Conservation (phyloP, 805 yeast species). For the Saccharomycopsis guyanensis region DNA sequence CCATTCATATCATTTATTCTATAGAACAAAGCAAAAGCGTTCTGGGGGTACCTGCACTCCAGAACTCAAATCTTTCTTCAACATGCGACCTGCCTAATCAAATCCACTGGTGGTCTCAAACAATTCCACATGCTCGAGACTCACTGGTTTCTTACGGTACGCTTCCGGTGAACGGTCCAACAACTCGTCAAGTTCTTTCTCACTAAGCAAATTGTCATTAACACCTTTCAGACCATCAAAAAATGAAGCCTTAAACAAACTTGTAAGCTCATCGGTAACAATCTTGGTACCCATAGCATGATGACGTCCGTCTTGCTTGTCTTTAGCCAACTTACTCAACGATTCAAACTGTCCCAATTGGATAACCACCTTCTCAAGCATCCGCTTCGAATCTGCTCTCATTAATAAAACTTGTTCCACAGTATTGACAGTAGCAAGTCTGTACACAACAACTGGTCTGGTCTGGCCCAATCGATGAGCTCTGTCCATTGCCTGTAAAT, state of each 20-base stretch:
- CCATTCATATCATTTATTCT: no score
- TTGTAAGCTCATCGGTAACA: slow-evolving; percentile 34
- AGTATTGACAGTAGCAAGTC: slow-evolving; percentile 71
- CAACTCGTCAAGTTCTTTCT: slow-evolving; percentile 41
- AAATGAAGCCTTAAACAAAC: slow-evolving; percentile 34
- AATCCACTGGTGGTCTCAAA: slow-evolving; percentile 26
- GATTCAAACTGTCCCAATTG: slow-evolving; percentile 53
- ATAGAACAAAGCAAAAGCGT: no score
- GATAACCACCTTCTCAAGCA: slow-evolving; percentile 68
- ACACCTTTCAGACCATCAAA: slow-evolving; percentile 25
- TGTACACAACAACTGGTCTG: slow-evolving; percentile 72
- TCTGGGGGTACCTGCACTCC: no score
- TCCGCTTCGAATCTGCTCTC: slow-evolving; percentile 73
- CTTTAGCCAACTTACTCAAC: slow-evolving; percentile 31
- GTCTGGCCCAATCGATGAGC: slow-evolving; percentile 90
- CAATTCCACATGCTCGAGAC: slow-evolving; percentile 31
- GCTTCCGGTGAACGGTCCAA: slow-evolving; percentile 40
- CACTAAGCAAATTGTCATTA: slow-evolving; percentile 26
- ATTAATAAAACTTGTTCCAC: slow-evolving; percentile 77
- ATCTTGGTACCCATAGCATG: slow-evolving; percentile 26
- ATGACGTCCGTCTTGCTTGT: slow-evolving; percentile 22
- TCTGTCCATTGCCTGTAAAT: slow-evolving; percentile 92
- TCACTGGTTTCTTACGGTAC: slow-evolving; percentile 28
- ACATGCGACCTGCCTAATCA: neutral
- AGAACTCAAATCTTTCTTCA: no score